Percentiles rank a stretch among this genome's conserved stretches.
phyloP scores from a whole-genome alignment of 1,284 basidiomycete species.

The Naganishia sp. region DNA sequence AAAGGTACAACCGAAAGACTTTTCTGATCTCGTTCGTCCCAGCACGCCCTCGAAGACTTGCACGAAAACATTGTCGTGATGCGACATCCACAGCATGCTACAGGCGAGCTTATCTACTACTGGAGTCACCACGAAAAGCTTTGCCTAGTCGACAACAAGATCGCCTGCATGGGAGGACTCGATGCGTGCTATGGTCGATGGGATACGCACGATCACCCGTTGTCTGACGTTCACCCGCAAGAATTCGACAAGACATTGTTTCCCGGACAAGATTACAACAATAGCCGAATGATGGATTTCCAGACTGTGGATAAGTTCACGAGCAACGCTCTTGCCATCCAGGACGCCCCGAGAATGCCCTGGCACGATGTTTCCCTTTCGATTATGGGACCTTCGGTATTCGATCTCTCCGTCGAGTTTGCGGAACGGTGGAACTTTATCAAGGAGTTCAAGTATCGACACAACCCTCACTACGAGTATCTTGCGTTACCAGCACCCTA shows the following conservation, averaged over 20 bases:
- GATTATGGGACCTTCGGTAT: slow-evolving; percentile 73
- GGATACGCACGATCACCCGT: slow-evolving; percentile 77
- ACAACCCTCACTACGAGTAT: slow-evolving; percentile 64
- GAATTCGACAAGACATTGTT: slow-evolving; percentile 79
- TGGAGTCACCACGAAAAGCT: slow-evolving; percentile 56
- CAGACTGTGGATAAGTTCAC: slow-evolving; percentile 76
- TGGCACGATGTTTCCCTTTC: slow-evolving; percentile 66
- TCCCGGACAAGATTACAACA: slow-evolving; percentile 92
- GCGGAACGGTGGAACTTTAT: slow-evolving; percentile 54
- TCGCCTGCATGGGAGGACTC: slow-evolving; percentile 70
- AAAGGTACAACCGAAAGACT: too few species aligned
- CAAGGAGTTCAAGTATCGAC: slow-evolving; percentile 51
- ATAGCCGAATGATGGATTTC: slow-evolving; percentile 70
- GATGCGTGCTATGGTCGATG: slow-evolving; percentile 94
- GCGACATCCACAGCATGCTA: slow-evolving; percentile 84
- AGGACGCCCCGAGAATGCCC: slow-evolving; percentile 40
- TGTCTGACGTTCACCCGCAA: slow-evolving; percentile 86
- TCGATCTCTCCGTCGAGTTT: slow-evolving; percentile 90
- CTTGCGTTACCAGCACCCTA: slow-evolving; percentile 75
- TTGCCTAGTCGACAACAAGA: slow-evolving; percentile 76
- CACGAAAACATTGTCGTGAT: slow-evolving; percentile 83
- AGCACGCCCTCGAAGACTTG: slow-evolving; percentile 75
- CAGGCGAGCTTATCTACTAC: slow-evolving; percentile 66
- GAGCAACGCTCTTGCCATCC: slow-evolving; percentile 58
- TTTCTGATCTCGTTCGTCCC: slow-evolving; percentile 34